Conservation (phyloP, 75 land plant species). For the Pinus taeda region DNA sequence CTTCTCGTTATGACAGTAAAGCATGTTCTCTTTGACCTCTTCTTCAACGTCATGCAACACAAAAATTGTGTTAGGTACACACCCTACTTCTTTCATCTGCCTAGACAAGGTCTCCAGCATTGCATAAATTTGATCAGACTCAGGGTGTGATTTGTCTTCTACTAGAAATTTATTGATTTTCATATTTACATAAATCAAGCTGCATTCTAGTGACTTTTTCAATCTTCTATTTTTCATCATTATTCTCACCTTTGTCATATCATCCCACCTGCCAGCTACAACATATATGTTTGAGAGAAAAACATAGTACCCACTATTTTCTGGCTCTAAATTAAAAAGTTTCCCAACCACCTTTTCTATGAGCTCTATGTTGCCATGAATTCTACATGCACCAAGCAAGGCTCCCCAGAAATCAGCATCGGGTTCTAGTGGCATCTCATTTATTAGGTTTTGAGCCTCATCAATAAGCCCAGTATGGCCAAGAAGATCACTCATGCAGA, state of each 20-base stretch:
- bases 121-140: conserved; percentile 18
- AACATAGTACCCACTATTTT: conserved; percentile 13
- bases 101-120: conserved; percentile 10
- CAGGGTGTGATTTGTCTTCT: conserved; percentile 15
- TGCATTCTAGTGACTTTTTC: conserved; percentile 15
- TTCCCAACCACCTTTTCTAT: conserved; percentile 9
- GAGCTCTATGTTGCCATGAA: conserved; percentile 7
- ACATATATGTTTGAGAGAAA: conserved; percentile 21
- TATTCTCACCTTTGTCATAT: conserved; percentile 10
- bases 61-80: too few species aligned
- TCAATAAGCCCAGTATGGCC: conserved; percentile 17
- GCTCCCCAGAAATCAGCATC: conserved; percentile 16
- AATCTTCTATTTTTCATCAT: conserved; percentile 8
- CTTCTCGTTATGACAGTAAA: too few species aligned
- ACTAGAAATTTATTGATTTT: neutral
- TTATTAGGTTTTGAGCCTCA: conserved; percentile 13
- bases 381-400: conserved; percentile 23
- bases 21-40: too few species aligned
- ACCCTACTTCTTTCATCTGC: too few species aligned
- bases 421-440: conserved; percentile 20
- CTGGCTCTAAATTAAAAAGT: conserved; percentile 13
- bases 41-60: too few species aligned
- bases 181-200: neutral
- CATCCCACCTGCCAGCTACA: conserved; percentile 16
- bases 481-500: conserved; percentile 22